These are phyloP conservation scores for Acorus gramineus DNA, from an alignment of 106 monocot species.

Conservation along the genomic window DNA sequence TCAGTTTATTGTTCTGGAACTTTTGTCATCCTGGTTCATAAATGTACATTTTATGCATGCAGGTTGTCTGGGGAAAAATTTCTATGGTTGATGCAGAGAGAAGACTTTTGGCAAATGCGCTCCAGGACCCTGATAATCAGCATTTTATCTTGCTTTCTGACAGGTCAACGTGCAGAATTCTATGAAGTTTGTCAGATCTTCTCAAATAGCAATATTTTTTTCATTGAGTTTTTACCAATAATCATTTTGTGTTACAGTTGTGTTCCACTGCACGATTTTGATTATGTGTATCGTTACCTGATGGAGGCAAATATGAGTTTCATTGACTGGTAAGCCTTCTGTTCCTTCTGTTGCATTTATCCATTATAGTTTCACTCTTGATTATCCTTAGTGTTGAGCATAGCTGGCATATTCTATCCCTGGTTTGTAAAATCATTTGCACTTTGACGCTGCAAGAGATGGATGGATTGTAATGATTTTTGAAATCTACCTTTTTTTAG, in stretches of 20 bases:
- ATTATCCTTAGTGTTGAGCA: too few relatives aligned
- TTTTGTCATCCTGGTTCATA: not conserved
- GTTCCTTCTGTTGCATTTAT: not conserved
- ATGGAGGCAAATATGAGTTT: slow-evolving; percentile 90
- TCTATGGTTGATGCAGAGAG: slow-evolving; percentile 96
- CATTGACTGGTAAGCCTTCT: slow-evolving; percentile 67
- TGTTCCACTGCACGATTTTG: slow-evolving; percentile 81
- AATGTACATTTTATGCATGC: slow-evolving; percentile 1
- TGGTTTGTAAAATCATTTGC: too few relatives aligned
- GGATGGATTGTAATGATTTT: not conserved
- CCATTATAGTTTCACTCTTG: too few relatives aligned
- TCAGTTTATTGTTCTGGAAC: too few relatives aligned
- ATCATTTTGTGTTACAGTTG: slow-evolving; percentile 47
- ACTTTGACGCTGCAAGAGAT: too few relatives aligned
- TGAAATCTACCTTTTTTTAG: not conserved
- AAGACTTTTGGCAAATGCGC: slow-evolving; percentile 81
- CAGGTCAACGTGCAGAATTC: slow-evolving; percentile 27
- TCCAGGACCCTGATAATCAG: slow-evolving; percentile 80
- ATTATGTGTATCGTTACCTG: slow-evolving; percentile 81
- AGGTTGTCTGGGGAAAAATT: slow-evolving; percentile 85
- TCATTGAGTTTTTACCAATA: too few relatives aligned
- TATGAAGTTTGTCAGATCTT: too few relatives aligned
- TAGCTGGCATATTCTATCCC: too few relatives aligned
- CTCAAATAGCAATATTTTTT: too few relatives aligned
- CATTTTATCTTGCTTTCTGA: slow-evolving; percentile 97